Base-by-base conservation (phyloP, 106 monocot genomes). In the Alisma plantagoaquatica region DNA sequence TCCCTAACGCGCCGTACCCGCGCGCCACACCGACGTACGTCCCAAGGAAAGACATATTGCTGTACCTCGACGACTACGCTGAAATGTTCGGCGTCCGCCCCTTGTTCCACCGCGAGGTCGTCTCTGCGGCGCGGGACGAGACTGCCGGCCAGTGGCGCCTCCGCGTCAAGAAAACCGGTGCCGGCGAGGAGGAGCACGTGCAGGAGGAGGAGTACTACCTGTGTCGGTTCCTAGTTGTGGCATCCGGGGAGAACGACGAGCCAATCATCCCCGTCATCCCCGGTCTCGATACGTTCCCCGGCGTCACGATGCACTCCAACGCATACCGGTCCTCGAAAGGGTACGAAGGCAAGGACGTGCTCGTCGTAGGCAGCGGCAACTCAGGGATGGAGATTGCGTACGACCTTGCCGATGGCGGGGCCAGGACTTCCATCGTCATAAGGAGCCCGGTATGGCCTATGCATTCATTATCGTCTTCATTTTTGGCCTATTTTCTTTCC, bases 321-420 rank as follows among this genome's bases (percentile, higher is more conserved):
- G 22, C 14, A 16, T 64, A 64, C 43, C 8, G 54, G 54, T 31
- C 44, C 17, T 52, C 44, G n/a, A 45, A 53, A 0, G 54, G 15
- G 42, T 64, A 53, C 41, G 23, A 6, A 2, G 54, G 43, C 44
- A 53, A 45, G 53, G 54, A 29, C 23, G 64, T 64, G 7, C 54
- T 64, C 18, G 64, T 64, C 18, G 63, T 63, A 18, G 64, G 64
- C 14, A 53, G 64, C 51, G 64, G 64, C n/a, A 64, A 64, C 28
- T 64, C 64, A 1, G 64, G 64, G 27, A 64, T 64, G 64, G 64
- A 64, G 64, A 45, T 64, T n/a, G n/a, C n/a, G n/a, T n/a, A n/a
- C n/a, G n/a, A n/a, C n/a, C n/a, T n/a, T n/a, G n/a, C n/a, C n/a
- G n/a, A n/a, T n/a, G n/a, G n/a, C n/a, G n/a, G n/a, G n/a, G n/a